Evolutionary conservation across 78 protist genomes (phyloP).

Genomic region (Chrysochromulina tobinii): DNA sequence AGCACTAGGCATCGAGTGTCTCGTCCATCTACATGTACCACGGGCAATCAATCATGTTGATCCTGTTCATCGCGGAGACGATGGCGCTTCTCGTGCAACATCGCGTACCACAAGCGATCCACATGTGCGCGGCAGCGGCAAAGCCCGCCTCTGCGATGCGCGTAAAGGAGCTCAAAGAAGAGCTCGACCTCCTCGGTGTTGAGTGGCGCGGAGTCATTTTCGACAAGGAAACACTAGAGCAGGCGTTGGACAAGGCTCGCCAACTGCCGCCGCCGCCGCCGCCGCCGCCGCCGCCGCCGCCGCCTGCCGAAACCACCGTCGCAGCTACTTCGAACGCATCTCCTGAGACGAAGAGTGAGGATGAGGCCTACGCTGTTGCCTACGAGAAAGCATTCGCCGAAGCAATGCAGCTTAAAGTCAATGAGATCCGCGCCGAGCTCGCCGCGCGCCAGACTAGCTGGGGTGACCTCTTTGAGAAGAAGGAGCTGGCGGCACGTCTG

Average conservation of each 20-base stretch:
- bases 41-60: too few species aligned
- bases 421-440: background rate
- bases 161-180: background rate
- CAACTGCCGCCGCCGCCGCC: background rate
- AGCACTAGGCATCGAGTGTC: too few species aligned
- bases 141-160: background rate
- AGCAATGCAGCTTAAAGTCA: background rate
- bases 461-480: background rate
- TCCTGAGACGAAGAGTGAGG: background rate
- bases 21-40: too few species aligned
- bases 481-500: conserved; percentile 12
- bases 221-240: background rate
- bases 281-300: background rate
- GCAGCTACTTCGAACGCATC: too few species aligned
- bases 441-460: background rate
- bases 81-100: too few species aligned
- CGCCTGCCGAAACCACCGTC: background rate
- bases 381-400: background rate
- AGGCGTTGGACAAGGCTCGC: background rate
- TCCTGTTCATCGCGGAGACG: too few species aligned
- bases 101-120: too few species aligned
- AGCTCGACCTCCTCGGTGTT: background rate
- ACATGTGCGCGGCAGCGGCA: too few species aligned
- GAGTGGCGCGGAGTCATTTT: background rate
- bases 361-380: background rate